phyloP scores from a whole-genome alignment of 2,329 filamentous ascomycete genomes.

The Aspergillus nomiae region DNA sequence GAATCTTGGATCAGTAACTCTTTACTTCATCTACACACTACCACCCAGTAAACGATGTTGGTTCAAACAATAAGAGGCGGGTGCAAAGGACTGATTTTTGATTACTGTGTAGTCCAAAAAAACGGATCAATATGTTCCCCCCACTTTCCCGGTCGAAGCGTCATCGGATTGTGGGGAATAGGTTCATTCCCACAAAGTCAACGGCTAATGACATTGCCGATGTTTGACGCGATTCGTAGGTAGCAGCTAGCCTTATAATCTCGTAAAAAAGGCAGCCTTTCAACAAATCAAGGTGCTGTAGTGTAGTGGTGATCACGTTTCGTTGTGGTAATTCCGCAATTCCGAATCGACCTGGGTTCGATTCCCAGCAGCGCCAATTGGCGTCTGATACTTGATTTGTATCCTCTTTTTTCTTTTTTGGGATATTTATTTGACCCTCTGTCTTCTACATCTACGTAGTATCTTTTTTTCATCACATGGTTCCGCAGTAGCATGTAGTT shows the following conservation, averaged over 20 bases:
- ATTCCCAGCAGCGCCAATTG: constrained; percentile 27
- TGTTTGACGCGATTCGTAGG: background rate
- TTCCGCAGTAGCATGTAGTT: too few relatives aligned
- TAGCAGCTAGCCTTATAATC: background rate
- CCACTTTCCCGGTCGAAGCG: background rate
- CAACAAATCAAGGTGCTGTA: constrained; percentile 26
- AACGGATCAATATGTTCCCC: background rate
- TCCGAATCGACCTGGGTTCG: constrained; percentile 28
- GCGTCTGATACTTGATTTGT: constrained; percentile 18
- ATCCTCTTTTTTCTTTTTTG: background rate
- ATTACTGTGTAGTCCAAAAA: too few relatives aligned
- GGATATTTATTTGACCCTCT: too few relatives aligned
- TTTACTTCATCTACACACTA: background rate
- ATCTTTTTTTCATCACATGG: too few relatives aligned
- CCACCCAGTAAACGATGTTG: rapidly evolving
- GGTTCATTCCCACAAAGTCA: background rate
- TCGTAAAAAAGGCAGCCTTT: background rate
- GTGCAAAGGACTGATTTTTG: background rate
- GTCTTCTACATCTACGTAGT: too few relatives aligned
- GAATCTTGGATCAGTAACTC: background rate
- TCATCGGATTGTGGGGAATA: background rate
- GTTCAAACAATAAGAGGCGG: background rate
- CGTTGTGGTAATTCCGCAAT: constrained; percentile 23
- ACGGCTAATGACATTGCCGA: background rate
- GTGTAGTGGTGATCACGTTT: constrained; percentile 27